A percentile compares a stretch with the other conserved stretches of the same genome.
phyloP scores from a whole-genome alignment of 495 filamentous ascomycete genomes.

The Aspergillus wentii region DNA sequence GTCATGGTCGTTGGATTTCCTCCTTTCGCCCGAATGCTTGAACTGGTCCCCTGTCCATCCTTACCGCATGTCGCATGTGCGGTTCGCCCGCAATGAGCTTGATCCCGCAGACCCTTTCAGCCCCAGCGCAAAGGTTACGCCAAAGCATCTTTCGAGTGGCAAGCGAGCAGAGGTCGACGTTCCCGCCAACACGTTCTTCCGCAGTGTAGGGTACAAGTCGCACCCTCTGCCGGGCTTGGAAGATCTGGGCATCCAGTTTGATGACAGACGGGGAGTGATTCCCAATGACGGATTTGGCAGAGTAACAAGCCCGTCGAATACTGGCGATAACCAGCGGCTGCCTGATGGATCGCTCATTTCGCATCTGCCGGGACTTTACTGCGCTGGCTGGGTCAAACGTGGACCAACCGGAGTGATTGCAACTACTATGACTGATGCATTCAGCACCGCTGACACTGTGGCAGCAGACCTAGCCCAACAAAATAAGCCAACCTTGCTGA shows the following conservation, averaged over 20 bases:
- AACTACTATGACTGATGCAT: slow-evolving; percentile 93
- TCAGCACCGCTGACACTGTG: slow-evolving; percentile 80
- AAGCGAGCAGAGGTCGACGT: slow-evolving; percentile 47
- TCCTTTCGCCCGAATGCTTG: slow-evolving; percentile 70
- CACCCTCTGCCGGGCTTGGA: slow-evolving; percentile 68
- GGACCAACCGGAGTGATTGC: slow-evolving; percentile 96
- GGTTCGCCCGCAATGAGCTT: slow-evolving; percentile 61
- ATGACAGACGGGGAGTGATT: slow-evolving; percentile 66
- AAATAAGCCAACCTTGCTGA: slow-evolving; percentile 41
- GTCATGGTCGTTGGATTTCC: slow-evolving; percentile 80
- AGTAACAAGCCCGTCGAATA: slow-evolving; percentile 41
- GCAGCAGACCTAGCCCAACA: slow-evolving; percentile 57
- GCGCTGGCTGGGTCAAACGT: slow-evolving; percentile 93
- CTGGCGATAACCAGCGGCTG: slow-evolving; percentile 16
- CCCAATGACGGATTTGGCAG: slow-evolving; percentile 81
- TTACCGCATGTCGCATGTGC: slow-evolving; percentile 49
- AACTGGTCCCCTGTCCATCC: slow-evolving; percentile 41
- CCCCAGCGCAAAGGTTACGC: slow-evolving; percentile 36
- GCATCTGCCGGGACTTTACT: slow-evolving; percentile 77
- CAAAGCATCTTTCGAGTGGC: slow-evolving; percentile 29
- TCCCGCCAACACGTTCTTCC: slow-evolving; percentile 68
- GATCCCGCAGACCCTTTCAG: slow-evolving; percentile 40
- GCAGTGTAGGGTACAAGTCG: slow-evolving; percentile 89
- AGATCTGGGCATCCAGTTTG: slow-evolving; percentile 76
- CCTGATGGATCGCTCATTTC: slow-evolving; percentile 36